A percentile compares a stretch with the other conserved stretches of the same genome.
Conservation (phyloP, 2,329 filamentous ascomycete genomes). For the Fonsecaea multimorphosa region DNA sequence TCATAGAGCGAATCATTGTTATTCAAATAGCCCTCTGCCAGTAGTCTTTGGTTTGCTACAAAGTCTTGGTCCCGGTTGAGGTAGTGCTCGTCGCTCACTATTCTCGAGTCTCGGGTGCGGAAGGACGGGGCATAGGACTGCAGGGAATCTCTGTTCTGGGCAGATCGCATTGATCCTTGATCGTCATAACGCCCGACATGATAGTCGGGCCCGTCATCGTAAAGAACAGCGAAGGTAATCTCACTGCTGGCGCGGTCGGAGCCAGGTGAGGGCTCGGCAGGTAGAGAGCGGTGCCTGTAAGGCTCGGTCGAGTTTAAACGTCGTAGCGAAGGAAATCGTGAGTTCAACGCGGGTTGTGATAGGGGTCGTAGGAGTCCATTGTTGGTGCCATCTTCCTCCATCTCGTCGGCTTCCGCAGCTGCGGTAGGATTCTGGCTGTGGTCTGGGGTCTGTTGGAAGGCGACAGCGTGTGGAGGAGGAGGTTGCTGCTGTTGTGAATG, state of each 20-base stretch:
- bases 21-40: conserved; percentile 40
- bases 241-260: conserved; percentile 40
- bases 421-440: conserved; percentile 3
- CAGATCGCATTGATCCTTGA: conserved; percentile 33
- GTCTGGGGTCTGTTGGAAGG: conserved; percentile 11
- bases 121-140: conserved; percentile 40
- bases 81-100: conserved; percentile 38
- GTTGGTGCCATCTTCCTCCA: conserved; percentile 38
- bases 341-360: conserved; percentile 37
- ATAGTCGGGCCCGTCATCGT: conserved; percentile 40
- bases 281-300: conserved; percentile 39
- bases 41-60: conserved; percentile 39
- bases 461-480: conserved; percentile 18
- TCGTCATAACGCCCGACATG: conserved; percentile 40
- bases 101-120: conserved; percentile 37
- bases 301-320: conserved; percentile 38
- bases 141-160: conserved; percentile 37
- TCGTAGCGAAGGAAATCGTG: conserved; percentile 40
- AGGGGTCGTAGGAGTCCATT: conserved; percentile 36
- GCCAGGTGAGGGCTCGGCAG: conserved; percentile 37
- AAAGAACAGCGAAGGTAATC: conserved; percentile 40
- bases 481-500: conserved; percentile 12
- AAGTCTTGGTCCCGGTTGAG: conserved; percentile 38
- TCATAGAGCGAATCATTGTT: conserved; percentile 38
- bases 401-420: conserved; percentile 18